phyloP scores from a whole-genome alignment of 352 stramenopile species.

The Lagenidium sp. region DNA sequence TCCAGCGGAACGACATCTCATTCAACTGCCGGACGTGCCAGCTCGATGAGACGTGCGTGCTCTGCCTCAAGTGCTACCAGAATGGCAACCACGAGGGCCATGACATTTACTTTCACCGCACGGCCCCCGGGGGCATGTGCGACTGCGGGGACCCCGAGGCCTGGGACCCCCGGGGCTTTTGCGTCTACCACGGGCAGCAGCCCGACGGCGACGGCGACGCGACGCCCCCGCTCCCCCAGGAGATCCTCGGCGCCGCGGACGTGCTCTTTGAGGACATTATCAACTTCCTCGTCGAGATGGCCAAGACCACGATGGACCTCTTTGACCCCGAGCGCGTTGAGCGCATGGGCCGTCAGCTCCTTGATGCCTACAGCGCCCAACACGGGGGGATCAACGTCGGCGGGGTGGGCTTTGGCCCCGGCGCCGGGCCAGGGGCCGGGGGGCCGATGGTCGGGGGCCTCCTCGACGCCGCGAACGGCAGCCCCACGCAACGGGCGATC shows the following conservation, averaged over 20 bases:
- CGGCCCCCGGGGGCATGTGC: conserved; percentile 86
- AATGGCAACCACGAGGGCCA: conserved; percentile 93
- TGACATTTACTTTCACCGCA: conserved; percentile 86
- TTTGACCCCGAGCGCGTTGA: conserved; percentile 61
- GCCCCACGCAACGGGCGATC: conserved; percentile 8
- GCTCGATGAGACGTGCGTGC: conserved; percentile 95
- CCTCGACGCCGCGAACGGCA: too few species aligned
- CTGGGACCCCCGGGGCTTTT: conserved; percentile 94
- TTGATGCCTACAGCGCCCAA: conserved; percentile 16
- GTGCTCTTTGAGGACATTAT: conserved; percentile 68
- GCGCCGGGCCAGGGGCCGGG: too few species aligned
- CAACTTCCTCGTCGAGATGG: conserved; percentile 63
- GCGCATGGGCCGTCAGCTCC: conserved; percentile 25
- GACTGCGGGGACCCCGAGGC: conserved; percentile 98
- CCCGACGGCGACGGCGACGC: conserved; percentile 10
- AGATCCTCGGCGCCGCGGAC: conserved; percentile 43
- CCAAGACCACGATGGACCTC: conserved; percentile 53
- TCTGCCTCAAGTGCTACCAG: conserved; percentile 95
- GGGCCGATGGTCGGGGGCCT: too few species aligned
- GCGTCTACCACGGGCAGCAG: conserved; percentile 74
- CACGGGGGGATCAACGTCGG: too few species aligned
- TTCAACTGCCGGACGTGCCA: conserved; percentile 99
- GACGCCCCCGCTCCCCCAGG: conserved; percentile 16
- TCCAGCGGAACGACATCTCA: conserved; percentile 95
- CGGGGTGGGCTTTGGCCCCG: too few species aligned